These are phyloP conservation scores for Galeopsis tetrahit DNA, from an alignment of 257 asterid genomes.

Conservation along the genomic window DNA sequence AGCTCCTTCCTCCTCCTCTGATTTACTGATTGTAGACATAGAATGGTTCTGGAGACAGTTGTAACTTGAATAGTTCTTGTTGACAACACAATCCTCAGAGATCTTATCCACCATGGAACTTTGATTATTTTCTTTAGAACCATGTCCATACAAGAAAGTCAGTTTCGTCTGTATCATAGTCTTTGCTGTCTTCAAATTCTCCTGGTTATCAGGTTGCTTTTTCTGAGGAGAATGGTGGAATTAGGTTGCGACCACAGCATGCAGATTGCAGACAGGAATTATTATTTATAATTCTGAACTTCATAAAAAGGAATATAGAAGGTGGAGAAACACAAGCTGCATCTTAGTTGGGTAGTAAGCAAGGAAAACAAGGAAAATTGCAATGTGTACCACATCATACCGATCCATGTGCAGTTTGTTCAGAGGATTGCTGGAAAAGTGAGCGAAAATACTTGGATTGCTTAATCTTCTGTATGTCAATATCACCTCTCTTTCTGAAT, in stretches of 20 bases:
- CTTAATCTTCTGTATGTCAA: constrained; percentile 66
- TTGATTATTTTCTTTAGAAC: constrained; percentile 47
- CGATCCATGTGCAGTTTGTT: constrained; percentile 40
- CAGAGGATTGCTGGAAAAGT: constrained; percentile 54
- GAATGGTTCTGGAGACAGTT: constrained; percentile 40
- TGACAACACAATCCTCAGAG: constrained; percentile 58
- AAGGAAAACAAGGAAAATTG: constrained; percentile 11
- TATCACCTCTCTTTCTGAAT: constrained; percentile 64
- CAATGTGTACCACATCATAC: constrained; percentile 45
- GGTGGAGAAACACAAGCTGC: constrained; percentile 23
- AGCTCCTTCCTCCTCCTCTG: constrained; percentile 60
- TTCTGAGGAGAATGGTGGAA: constrained; percentile 47
- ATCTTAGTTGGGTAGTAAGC: constrained; percentile 14
- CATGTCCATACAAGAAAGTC: constrained; percentile 62
- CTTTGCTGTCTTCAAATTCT: constrained; percentile 47
- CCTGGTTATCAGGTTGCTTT: constrained; percentile 51
- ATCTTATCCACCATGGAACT: constrained; percentile 42
- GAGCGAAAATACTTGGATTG: constrained; percentile 71
- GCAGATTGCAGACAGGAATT: constrained; percentile 4
- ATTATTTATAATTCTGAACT: constrained; percentile 4
- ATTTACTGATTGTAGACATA: constrained; percentile 38
- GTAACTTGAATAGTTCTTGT: constrained; percentile 41
- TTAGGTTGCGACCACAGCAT: constrained; percentile 6
- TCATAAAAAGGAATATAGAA: background rate
- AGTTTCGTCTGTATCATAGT: constrained; percentile 62